Conservation (phyloP, 495 filamentous ascomycete species). For the Poronia punctata region DNA sequence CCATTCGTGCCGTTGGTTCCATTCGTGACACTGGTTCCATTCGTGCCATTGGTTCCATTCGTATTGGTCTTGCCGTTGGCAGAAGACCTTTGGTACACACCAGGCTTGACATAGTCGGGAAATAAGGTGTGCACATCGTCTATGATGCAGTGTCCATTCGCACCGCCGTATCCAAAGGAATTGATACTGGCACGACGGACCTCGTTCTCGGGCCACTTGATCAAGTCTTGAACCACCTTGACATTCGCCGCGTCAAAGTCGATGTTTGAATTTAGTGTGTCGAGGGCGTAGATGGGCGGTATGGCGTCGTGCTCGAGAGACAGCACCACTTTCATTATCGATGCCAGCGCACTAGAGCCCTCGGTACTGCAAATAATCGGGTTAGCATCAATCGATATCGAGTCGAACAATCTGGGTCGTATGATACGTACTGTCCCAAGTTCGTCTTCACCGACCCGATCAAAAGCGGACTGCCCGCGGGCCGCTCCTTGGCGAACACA, state of each 20-base stretch:
- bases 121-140: conserved; percentile 15
- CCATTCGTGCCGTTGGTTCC: too few relatives aligned
- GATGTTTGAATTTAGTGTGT: conserved; percentile 36
- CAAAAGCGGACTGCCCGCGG: conserved; percentile 24
- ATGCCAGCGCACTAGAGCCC: conserved; percentile 36
- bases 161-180: conserved; percentile 44
- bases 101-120: background rate
- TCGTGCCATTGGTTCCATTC: background rate
- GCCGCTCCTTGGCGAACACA: conserved; percentile 31
- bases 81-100: background rate
- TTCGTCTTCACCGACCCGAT: conserved; percentile 37
- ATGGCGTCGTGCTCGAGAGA: conserved; percentile 28
- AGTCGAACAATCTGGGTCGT: too few relatives aligned
- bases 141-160: conserved; percentile 43
- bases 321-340: conserved; percentile 31
- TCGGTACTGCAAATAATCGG: too few relatives aligned
- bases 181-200: conserved; percentile 20
- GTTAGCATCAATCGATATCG: too few relatives aligned
- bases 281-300: conserved; percentile 34
- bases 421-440: too few relatives aligned
- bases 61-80: background rate
- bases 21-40: background rate
- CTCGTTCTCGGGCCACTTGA: background rate
- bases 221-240: conserved; percentile 15
- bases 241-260: conserved; percentile 29